Evolutionary conservation across 225 moss, liverwort and hornwort genomes (phyloP), one percentile per base, ranked within the genome.

Genomic region (Physcomitrellopsis africana): DNA sequence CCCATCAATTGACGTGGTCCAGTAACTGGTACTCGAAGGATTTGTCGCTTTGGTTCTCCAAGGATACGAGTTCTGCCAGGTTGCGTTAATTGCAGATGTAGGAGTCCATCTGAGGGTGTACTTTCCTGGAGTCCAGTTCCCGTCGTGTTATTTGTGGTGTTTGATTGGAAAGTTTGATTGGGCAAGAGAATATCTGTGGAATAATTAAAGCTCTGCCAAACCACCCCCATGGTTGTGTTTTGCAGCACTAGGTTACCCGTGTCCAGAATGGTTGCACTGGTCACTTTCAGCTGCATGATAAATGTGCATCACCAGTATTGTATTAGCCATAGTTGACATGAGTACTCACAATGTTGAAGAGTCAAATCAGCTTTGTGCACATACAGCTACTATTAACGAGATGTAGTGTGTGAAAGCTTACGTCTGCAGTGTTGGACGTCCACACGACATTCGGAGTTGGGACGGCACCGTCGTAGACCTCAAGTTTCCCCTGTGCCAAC

Each of bases 121-220:
- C 9, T 5, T 24, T 7, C 66, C 10, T 15, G 47, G 4, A 8
- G 22, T 15, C 66, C 49, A 67, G 14, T 67, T 44, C 8, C 42
- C 23, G 66, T 23, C 46, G 11, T 29, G 29, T 1, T 29, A 23
- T 47, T 15, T 3, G 7, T 49, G 15, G 3, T 15, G 46, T 14
- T 20, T 37, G 23, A 5, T 27, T 9, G n/a, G 16, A 72, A 70
- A 9, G 24, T 14, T 15, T 70, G 70, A 15, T 54, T 37, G 13
- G 70, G 70, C 57, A 70, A 57, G n/a, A 70, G 32, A 7, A 53
- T 70, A 37, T 70, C 70, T 7, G 70, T 70, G n/a, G 70, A 53
- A 42, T 42, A 56, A 29, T 70, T 32, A 27, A 70, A 70, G 70
- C 55, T 70, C 12, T 70, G 56, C 70, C 56, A 70, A 55, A 70